Conservation (phyloP, 345 rosid species). For the Salix udensis region DNA sequence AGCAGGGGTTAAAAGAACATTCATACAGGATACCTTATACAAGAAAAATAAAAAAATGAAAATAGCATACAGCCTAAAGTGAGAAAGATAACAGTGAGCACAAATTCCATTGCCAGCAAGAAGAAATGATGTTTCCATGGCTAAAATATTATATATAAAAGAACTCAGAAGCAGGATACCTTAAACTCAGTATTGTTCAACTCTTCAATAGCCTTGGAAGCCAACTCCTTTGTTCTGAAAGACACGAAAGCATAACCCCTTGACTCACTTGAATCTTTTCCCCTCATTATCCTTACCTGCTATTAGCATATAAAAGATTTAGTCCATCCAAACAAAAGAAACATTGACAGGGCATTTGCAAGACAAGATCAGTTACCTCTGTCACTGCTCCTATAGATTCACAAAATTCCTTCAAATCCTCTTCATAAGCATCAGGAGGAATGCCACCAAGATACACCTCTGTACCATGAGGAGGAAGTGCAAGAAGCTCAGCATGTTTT, state of each 20-base stretch:
- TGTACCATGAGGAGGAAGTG: slow-evolving; percentile 37
- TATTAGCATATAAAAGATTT: neutral
- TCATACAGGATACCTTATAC: too few relatives aligned
- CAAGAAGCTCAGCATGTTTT: slow-evolving; percentile 26
- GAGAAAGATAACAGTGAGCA: neutral
- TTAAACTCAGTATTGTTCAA: slow-evolving; percentile 26
- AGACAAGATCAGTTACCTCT: slow-evolving; percentile 17
- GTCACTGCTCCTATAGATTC: slow-evolving; percentile 30
- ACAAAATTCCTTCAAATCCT: slow-evolving; percentile 24
- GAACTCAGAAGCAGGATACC: slow-evolving; percentile 13
- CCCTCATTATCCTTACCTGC: slow-evolving; percentile 35
- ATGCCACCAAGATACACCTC: slow-evolving; percentile 36
- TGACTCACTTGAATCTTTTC: slow-evolving; percentile 26
- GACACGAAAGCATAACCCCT: slow-evolving; percentile 34
- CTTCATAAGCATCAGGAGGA: slow-evolving; percentile 22
- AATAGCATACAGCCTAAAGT: neutral
- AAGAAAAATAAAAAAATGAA: neutral
- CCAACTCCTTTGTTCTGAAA: slow-evolving; percentile 30
- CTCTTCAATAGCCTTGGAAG: slow-evolving; percentile 32
- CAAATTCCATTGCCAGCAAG: slow-evolving; percentile 3
- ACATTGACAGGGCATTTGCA: too few relatives aligned
- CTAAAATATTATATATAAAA: slow-evolving; percentile 1
- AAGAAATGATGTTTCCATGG: neutral
- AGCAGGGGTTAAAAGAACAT: neutral
- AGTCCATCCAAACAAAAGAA: neutral